Evolutionary conservation across 208 protist genomes (phyloP), one percentile per base, ranked within the genome.

Genomic region (Leishmania guyanensis): DNA sequence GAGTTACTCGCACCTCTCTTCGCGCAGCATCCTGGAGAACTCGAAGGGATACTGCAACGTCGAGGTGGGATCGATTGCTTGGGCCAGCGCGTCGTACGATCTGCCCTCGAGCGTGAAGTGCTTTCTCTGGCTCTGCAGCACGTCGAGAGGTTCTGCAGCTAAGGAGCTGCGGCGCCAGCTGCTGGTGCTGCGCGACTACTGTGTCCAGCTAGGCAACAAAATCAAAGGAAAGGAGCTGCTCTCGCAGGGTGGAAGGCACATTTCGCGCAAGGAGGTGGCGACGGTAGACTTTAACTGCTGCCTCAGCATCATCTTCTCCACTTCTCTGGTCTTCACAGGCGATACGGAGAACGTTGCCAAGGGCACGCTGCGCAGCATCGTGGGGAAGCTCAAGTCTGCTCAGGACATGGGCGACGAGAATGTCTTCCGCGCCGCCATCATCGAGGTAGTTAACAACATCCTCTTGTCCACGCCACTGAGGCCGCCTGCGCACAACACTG

Each of bases 381-480:
- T 91, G 48, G 60, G 68, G 8, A 80, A 80, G 74, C 84, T 89
- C 54, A 83, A 82, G 56, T 64, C 77, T 12, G 83, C 78, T 29
- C 79, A 88, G 83, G 80, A 83, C 56, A 73, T 53, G 78, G 88
- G 83, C 16, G 79, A 87, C 53, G 82, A 89, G 75, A 80, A 54
- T 46, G 46, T 74, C 43, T 89, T 89, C 36, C 86, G 86, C 39
- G 78, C 85, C 46, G 85, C 81, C 26, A 74, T 89, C 4, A 81
- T 88, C 2, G 84, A 82, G 33, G 83, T 81, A 3, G 85, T 91
- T 33, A 88, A 91, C 80, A 73, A 81, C 65, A 79, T 91, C 33
- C 83, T 91, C 43, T 77, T 91, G 22, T 91, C 83, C 81, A 89
- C 85, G 9, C 88, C 88, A 56, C 70, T 91, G 74, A 17, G 36